Percentiles rank a stretch among this genome's conserved stretches.
These are phyloP conservation scores for Leccinellum rugosiceps DNA, from an alignment of 768 basidiomycete genomes.

Conservation along the genomic window DNA sequence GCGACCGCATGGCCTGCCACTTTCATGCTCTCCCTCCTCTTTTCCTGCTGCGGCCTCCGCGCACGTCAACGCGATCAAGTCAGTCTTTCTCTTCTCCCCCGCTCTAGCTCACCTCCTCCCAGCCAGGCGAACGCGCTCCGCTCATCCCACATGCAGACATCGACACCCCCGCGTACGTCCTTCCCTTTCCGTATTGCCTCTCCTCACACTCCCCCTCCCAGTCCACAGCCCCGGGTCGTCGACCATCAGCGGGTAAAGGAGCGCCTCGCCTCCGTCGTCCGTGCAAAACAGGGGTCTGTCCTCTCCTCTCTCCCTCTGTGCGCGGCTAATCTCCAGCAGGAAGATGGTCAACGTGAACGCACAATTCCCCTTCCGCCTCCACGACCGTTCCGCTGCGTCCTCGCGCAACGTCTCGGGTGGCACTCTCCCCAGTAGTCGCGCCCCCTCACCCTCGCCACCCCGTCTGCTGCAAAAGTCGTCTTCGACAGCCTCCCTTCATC, in stretches of 20 bases:
- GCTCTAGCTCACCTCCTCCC: not conserved
- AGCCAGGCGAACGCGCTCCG: slow-evolving; percentile 25
- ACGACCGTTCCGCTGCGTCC: slow-evolving; percentile 31
- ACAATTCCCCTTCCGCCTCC: slow-evolving; percentile 59
- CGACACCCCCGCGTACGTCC: slow-evolving; percentile 25
- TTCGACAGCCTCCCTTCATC: slow-evolving; percentile 23
- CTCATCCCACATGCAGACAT: slow-evolving; percentile 27
- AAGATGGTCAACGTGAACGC: slow-evolving; percentile 72
- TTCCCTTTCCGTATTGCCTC: not conserved
- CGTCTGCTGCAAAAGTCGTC: slow-evolving; percentile 19
- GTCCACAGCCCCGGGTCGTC: slow-evolving; percentile 33
- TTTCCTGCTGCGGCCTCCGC: slow-evolving; percentile 28
- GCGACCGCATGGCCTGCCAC: slow-evolving; percentile 14
- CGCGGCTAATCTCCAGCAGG: slow-evolving; percentile 30
- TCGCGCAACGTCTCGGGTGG: slow-evolving; percentile 35
- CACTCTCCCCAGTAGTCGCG: slow-evolving; percentile 21
- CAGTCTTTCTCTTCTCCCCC: not conserved
- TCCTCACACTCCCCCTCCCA: slow-evolving; percentile 1
- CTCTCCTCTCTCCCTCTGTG: not conserved
- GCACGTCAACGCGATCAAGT: slow-evolving; percentile 18
- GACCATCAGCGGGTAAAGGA: slow-evolving; percentile 52
- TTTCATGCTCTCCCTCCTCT: slow-evolving; percentile 30
- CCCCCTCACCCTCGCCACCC: slow-evolving; percentile 19
- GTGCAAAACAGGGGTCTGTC: slow-evolving; percentile 57
- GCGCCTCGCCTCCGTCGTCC: slow-evolving; percentile 52